A percentile compares a stretch with the other conserved stretches of the same genome.
These are phyloP conservation scores for Cladorrhinum samala DNA, from an alignment of 495 filamentous ascomycete species.

Conservation along the genomic window DNA sequence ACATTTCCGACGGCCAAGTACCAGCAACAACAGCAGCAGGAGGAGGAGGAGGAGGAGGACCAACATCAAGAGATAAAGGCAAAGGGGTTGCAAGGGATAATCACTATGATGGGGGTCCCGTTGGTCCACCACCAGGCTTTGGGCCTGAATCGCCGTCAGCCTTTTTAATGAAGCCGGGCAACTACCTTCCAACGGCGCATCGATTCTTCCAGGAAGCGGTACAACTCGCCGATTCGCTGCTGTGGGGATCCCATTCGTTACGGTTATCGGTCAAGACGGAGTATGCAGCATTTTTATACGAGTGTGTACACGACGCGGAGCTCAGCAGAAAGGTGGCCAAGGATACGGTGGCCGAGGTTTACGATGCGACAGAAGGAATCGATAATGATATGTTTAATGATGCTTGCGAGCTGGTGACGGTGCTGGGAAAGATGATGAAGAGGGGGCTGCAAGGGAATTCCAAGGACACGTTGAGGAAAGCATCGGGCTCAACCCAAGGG, in stretches of 20 bases:
- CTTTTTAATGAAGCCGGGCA: slow-evolving; percentile 70
- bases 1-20: slow-evolving; percentile 27
- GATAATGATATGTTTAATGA: slow-evolving; percentile 84
- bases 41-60: no score
- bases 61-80: no score
- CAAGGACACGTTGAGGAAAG: slow-evolving; percentile 22
- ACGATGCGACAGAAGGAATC: slow-evolving; percentile 84
- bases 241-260: slow-evolving; percentile 85
- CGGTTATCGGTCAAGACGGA: slow-evolving; percentile 88
- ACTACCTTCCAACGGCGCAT: slow-evolving; percentile 78
- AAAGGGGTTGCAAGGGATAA: slow-evolving; percentile 37
- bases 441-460: slow-evolving; percentile 43
- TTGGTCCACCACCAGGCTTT: slow-evolving; percentile 45
- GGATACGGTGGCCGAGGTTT: slow-evolving; percentile 81
- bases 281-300: slow-evolving; percentile 90
- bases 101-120: slow-evolving; percentile 42
- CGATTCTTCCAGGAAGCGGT: slow-evolving; percentile 75
- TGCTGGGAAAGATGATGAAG: slow-evolving; percentile 73
- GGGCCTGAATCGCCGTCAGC: slow-evolving; percentile 48
- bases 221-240: slow-evolving; percentile 61
- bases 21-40: no score
- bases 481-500: slow-evolving; percentile 14
- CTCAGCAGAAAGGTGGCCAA: slow-evolving; percentile 69
- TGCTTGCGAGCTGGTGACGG: slow-evolving; percentile 66
- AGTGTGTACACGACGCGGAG: slow-evolving; percentile 78